phyloP scores from a whole-genome alignment of 2,329 filamentous ascomycete species.

The Trichoderma atroviride region DNA sequence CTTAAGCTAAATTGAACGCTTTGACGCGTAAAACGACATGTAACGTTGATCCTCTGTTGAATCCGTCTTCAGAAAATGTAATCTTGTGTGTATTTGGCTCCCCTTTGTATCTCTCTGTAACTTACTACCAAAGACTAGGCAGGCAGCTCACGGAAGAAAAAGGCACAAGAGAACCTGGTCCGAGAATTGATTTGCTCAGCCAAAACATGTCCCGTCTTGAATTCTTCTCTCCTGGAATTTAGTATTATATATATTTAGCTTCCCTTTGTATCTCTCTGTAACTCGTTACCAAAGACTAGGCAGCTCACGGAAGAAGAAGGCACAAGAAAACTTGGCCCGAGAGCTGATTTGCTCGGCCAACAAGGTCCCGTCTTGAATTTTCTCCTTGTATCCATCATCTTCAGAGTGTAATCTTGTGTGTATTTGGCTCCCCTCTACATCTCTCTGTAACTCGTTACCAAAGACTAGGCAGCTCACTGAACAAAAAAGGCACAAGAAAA shows the following conservation, averaged over 20 bases:
- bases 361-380: too few species aligned
- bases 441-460: background rate
- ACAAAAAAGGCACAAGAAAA: background rate
- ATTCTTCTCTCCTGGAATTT: too few species aligned
- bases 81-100: background rate
- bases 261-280: background rate
- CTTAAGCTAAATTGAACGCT: background rate
- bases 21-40: background rate
- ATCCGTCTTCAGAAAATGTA: background rate
- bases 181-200: background rate
- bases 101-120: background rate
- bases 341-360: background rate
- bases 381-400: too few species aligned
- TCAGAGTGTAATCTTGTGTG: background rate
- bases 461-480: background rate
- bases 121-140: background rate
- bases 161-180: background rate
- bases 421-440: background rate
- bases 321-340: background rate
- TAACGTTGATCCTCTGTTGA: background rate
- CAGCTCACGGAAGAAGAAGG: background rate
- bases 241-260: background rate
- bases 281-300: background rate
- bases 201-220: too few species aligned
- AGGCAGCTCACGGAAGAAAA: background rate